A percentile compares a stretch with the other conserved stretches of the same genome.
These are phyloP conservation scores for Purpureocillium lavendulum DNA, from an alignment of 2,329 filamentous ascomycete species.

Conservation along the genomic window DNA sequence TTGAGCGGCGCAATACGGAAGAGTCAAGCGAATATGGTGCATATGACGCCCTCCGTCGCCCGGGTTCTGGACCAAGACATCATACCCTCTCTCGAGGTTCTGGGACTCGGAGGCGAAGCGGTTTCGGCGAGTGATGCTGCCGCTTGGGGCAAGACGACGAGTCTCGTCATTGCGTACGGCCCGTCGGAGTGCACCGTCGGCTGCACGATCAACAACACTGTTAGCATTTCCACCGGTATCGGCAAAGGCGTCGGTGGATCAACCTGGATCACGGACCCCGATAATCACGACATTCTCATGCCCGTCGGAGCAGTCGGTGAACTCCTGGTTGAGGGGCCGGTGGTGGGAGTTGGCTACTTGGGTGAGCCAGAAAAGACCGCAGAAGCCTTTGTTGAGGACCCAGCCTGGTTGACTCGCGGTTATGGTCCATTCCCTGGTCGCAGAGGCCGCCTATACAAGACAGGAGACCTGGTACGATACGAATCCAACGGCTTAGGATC, in stretches of 20 bases:
- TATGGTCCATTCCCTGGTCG: constrained; percentile 25
- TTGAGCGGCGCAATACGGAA: constrained; percentile 35
- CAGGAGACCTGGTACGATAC: constrained; percentile 50
- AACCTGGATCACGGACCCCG: constrained; percentile 43
- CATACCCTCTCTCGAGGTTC: constrained; percentile 35
- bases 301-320: constrained; percentile 43
- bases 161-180: constrained; percentile 43
- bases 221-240: constrained; percentile 33
- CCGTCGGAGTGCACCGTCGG: constrained; percentile 47
- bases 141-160: constrained; percentile 35
- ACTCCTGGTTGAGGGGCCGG: constrained; percentile 47
- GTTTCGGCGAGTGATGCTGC: constrained; percentile 43
- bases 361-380: constrained; percentile 49
- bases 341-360: constrained; percentile 55
- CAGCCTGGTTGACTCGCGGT: constrained; percentile 39
- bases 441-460: constrained; percentile 44
- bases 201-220: constrained; percentile 38
- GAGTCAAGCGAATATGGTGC: constrained; percentile 37
- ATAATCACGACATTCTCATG: constrained; percentile 35
- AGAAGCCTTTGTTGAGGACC: constrained; percentile 48
- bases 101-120: constrained; percentile 42
- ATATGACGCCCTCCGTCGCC: constrained; percentile 43
- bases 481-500: constrained; percentile 43
- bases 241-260: constrained; percentile 38
- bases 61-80: constrained; percentile 36